phyloP scores from a whole-genome alignment of 1,284 basidiomycete genomes.

The Cutaneotrichosporon sp. region DNA sequence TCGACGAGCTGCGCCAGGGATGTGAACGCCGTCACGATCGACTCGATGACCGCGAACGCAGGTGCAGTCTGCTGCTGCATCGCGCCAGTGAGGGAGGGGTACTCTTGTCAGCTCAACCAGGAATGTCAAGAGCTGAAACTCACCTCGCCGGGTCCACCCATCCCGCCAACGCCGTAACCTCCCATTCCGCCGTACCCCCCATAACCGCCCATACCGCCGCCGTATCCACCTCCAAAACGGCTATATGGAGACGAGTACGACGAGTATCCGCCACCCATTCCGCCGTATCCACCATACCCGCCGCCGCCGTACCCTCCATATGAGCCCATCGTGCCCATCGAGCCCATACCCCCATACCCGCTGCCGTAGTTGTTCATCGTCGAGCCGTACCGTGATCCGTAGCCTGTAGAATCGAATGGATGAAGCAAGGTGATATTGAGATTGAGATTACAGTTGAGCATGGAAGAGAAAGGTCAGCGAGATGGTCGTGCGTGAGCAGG shows the following conservation, averaged over 20 bases:
- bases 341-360: conserved; percentile 43
- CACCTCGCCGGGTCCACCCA: conserved; percentile 56
- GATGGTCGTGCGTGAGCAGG: neutral
- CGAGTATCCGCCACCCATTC: conserved; percentile 36
- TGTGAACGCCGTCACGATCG: conserved; percentile 91
- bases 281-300: conserved; percentile 48
- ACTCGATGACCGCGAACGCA: conserved; percentile 89
- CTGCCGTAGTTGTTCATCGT: conserved; percentile 27
- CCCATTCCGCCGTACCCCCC: conserved; percentile 49
- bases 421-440: neutral
- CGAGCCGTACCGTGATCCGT: conserved; percentile 27
- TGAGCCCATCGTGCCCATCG: conserved; percentile 49
- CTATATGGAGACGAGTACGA: conserved; percentile 27
- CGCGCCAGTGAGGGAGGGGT: conserved; percentile 74
- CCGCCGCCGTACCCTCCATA: conserved; percentile 20
- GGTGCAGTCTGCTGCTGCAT: conserved; percentile 86
- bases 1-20: conserved; percentile 98
- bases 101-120: conserved; percentile 31
- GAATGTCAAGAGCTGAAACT: conserved; percentile 13
- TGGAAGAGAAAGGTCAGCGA: conserved; percentile 2
- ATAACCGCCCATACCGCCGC: conserved; percentile 42
- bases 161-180: conserved; percentile 58
- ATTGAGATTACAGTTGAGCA: neutral
- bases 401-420: neutral
- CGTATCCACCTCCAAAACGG: conserved; percentile 42